These are phyloP conservation scores for Paragyromitra xinjiangensis DNA, from an alignment of 495 filamentous ascomycete species.

Conservation along the genomic window DNA sequence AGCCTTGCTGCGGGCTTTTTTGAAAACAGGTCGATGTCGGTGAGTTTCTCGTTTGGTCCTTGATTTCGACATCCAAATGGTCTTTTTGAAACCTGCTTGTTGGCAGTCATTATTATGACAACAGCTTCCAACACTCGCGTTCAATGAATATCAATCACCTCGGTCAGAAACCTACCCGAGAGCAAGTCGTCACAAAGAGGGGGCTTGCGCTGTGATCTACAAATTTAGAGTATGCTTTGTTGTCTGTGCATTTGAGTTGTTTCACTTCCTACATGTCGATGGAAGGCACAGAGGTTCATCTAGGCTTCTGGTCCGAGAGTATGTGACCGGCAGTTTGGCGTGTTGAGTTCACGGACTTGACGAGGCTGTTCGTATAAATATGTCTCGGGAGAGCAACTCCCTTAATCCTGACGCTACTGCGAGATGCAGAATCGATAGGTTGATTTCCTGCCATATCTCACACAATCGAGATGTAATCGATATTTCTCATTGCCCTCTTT, in stretches of 20 bases:
- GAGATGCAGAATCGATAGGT: too few relatives aligned
- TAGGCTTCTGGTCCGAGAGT: neutral
- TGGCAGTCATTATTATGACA: slow-evolving; percentile 8
- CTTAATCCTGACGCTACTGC: too few relatives aligned
- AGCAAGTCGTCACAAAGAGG: neutral
- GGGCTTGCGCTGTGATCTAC: slow-evolving; percentile 21
- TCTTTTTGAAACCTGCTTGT: slow-evolving; percentile 8
- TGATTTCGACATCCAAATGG: neutral
- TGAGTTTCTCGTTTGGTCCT: slow-evolving; percentile 2
- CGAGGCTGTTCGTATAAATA: neutral
- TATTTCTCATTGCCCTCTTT: neutral
- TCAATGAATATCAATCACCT: slow-evolving; percentile 4
- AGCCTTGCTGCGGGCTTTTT: slow-evolving; percentile 1
- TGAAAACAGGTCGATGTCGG: neutral
- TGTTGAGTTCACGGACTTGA: slow-evolving; percentile 4
- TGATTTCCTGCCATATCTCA: neutral
- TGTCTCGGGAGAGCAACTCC: neutral
- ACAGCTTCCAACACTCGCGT: neutral
- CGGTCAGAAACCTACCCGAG: neutral
- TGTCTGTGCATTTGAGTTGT: slow-evolving; percentile 18
- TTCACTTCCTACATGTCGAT: slow-evolving; percentile 14
- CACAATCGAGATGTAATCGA: neutral
- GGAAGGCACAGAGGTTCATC: neutral
- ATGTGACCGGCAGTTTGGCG: neutral
- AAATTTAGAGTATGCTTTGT: slow-evolving; percentile 11